These are phyloP conservation scores for Phyllosticta citribraziliensis DNA, from an alignment of 2,329 filamentous ascomycete species.

Conservation along the genomic window DNA sequence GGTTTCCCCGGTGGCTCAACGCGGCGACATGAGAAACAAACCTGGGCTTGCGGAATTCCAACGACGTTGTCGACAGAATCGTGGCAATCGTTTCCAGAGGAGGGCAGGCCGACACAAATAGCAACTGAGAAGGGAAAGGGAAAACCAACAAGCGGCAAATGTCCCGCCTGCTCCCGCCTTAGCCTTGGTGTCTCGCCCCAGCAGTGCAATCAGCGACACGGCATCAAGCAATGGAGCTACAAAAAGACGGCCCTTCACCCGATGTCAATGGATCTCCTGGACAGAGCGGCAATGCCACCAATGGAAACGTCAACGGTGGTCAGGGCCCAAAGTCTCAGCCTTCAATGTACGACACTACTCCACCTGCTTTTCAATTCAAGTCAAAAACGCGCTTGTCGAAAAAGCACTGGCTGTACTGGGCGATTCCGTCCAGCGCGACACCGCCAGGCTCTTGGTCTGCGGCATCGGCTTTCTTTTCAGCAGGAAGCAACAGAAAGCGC, in stretches of 20 bases:
- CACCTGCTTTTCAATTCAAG: not conserved
- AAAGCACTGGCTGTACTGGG: constrained; percentile 11
- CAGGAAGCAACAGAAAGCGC: not conserved
- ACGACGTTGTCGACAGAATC: too few relatives aligned
- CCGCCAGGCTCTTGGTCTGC: constrained; percentile 1
- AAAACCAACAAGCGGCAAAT: too few relatives aligned
- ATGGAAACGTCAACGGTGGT: not conserved
- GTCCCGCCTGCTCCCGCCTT: too few relatives aligned
- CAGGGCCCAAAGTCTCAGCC: constrained; percentile 5
- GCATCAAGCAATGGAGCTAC: not conserved
- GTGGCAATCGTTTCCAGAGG: too few relatives aligned
- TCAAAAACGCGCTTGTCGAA: not conserved
- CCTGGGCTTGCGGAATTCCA: too few relatives aligned
- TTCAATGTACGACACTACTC: constrained; percentile 10
- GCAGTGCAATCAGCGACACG: too few relatives aligned
- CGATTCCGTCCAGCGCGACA: constrained; percentile 11
- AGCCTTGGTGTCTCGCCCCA: too few relatives aligned
- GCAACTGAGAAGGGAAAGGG: too few relatives aligned
- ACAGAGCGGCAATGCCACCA: not conserved
- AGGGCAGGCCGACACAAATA: too few relatives aligned
- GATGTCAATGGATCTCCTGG: not conserved
- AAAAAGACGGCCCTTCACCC: not conserved
- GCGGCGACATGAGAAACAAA: too few relatives aligned
- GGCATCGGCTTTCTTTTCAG: not conserved
- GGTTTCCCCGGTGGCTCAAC: too few relatives aligned